Conservation (phyloP, 192 early-diverging fungal genomes). For the Coemansia sp. region DNA sequence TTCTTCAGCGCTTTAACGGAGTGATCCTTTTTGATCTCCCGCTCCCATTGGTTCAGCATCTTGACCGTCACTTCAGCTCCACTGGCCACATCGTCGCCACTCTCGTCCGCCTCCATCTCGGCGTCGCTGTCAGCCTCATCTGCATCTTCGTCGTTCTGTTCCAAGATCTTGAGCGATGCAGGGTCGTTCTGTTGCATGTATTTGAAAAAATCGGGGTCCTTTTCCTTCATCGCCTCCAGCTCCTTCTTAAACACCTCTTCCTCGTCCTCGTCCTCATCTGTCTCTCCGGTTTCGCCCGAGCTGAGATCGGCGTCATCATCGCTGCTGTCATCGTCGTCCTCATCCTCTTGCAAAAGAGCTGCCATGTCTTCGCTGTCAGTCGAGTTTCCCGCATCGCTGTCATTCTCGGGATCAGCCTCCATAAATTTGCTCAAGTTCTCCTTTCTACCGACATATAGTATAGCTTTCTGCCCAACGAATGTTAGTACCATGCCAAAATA, state of each 20-base stretch:
- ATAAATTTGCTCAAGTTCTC: slow-evolving; percentile 43
- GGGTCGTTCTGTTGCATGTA: slow-evolving; percentile 86
- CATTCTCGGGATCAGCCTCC: slow-evolving; percentile 24
- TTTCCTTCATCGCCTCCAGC: slow-evolving; percentile 77
- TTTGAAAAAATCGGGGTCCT: slow-evolving; percentile 91
- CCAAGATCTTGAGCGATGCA: slow-evolving; percentile 76
- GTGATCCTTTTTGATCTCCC: slow-evolving; percentile 56
- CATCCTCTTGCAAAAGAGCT: slow-evolving; percentile 19
- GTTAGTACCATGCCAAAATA: neutral
- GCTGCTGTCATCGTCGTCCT: slow-evolving; percentile 12
- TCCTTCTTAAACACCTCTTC: slow-evolving; percentile 72
- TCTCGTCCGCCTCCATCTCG: slow-evolving; percentile 36
- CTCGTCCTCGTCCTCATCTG: slow-evolving; percentile 59
- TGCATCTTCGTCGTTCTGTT: slow-evolving; percentile 49
- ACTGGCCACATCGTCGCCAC: slow-evolving; percentile 33
- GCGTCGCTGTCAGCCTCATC: slow-evolving; percentile 19
- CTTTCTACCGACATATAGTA: neutral
- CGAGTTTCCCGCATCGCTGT: neutral
- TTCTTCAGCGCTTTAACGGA: slow-evolving; percentile 69
- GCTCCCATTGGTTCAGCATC: slow-evolving; percentile 75
- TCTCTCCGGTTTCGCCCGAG: slow-evolving; percentile 24
- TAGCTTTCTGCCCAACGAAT: too few relatives aligned
- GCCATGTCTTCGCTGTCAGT: slow-evolving; percentile 12
- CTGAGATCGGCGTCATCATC: slow-evolving; percentile 12
- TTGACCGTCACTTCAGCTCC: slow-evolving; percentile 66